Evolutionary conservation across 2,329 filamentous ascomycete species (phyloP), one percentile per base, ranked within the genome.

Genomic region (Aureobasidium sp.): DNA sequence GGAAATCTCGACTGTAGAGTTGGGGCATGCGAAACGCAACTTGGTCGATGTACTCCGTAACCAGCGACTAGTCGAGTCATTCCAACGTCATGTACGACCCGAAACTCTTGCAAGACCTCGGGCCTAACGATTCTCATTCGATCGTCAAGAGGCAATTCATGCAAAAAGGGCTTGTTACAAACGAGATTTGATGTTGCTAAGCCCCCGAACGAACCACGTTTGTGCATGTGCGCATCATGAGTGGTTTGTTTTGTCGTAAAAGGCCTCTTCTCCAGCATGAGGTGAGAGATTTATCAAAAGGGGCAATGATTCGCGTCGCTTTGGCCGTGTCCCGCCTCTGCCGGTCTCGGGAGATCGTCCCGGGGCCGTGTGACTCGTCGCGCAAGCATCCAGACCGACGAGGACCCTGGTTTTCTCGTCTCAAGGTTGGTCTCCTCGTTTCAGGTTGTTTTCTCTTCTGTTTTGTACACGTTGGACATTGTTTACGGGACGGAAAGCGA

Each of bases 21-120:
- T 48, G 29, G 22, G 22, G 22, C 45, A n/a, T 15, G 20, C 42
- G 12, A 51, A 36, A 36, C 27, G 47, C 27, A 51, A 36, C 29
- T 22, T 31, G n/a, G 14, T 52, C 49, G 14, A 52, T 20, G 25
- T 25, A 25, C 22, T 25, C 22, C 22, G 22, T 52, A 20, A 39
- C 31, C 20, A 34, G 31, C 47, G 55, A 47, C 55, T 58, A 58
- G 29, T 41, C 55, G 42, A 59, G 55, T 59, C 55, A 59, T 59
- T 47, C 5, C 20, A 39, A 59, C 42, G 55, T 59, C 55, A 48
- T 47, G 42, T 45, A 37, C 39, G 29, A 39, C 39, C 7, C 27
- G 55, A 47, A 48, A 47, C 42, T 2, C 20, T 3, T 2, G 4
- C 5, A 5, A 17, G 17, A 22, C 25, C 29, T 57, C 22, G 27